Percentiles rank a stretch among this genome's conserved stretches.
Evolutionary conservation across 345 rosid genomes (phyloP).

Genomic region (Chamaenerion angustifolium): DNA sequence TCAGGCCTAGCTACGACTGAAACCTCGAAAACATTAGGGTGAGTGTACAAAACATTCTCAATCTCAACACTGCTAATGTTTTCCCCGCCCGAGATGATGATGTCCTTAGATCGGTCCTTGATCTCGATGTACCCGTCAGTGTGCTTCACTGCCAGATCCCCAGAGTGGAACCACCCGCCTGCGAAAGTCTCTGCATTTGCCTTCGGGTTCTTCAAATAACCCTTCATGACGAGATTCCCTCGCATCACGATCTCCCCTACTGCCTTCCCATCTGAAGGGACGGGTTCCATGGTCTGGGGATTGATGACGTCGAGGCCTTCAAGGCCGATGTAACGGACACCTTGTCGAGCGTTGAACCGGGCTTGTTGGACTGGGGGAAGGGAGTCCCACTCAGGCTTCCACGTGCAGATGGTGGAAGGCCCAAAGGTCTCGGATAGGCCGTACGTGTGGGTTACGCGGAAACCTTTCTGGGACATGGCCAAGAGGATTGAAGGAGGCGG

Average conservation of each 20-base stretch:
- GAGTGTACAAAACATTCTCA: constrained; percentile 51
- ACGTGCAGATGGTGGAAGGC: constrained; percentile 70
- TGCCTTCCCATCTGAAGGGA: constrained; percentile 71
- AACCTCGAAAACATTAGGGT: constrained; percentile 70
- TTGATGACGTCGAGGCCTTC: constrained; percentile 63
- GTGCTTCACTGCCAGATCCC: constrained; percentile 78
- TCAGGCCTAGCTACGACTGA: constrained; percentile 82
- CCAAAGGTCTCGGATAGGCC: constrained; percentile 93
- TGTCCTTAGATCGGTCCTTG: constrained; percentile 82
- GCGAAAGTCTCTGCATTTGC: constrained; percentile 70
- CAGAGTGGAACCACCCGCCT: constrained; percentile 82
- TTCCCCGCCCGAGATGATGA: constrained; percentile 90
- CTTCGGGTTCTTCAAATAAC: constrained; percentile 73
- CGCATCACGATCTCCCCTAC: constrained; percentile 78
- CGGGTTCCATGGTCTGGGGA: constrained; percentile 45
- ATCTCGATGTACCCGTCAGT: constrained; percentile 78
- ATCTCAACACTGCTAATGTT: constrained; percentile 85
- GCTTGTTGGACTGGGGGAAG: constrained; percentile 58
- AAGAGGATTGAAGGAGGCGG: constrained; percentile 73
- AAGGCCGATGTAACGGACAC: constrained; percentile 54
- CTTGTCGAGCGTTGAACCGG: constrained; percentile 85
- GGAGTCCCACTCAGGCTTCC: constrained; percentile 92
- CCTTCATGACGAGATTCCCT: constrained; percentile 78
- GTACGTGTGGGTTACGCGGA: constrained; percentile 69
- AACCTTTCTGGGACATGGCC: constrained; percentile 63